phyloP scores from a whole-genome alignment of 148 eudicot species.

The Oxyria digyna region DNA sequence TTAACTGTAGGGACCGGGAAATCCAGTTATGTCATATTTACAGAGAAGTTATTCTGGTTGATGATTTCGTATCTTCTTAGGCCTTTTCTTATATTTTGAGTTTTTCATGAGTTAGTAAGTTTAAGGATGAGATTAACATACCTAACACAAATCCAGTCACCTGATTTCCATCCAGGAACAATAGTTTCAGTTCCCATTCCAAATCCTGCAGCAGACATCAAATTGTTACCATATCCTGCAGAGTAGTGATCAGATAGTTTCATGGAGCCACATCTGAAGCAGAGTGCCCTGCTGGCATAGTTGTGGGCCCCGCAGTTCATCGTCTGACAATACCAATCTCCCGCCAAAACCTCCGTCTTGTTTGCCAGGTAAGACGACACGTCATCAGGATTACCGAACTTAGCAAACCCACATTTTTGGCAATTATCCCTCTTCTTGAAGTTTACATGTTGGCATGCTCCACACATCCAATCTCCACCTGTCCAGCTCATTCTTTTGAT shows the following conservation, averaged over 20 bases:
- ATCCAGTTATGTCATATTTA: too few species aligned
- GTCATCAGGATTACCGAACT: conserved; percentile 28
- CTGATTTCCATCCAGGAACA: conserved; percentile 77
- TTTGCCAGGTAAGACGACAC: conserved; percentile 22
- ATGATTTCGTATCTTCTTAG: too few species aligned
- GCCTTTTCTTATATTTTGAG: too few species aligned
- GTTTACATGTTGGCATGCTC: conserved; percentile 65
- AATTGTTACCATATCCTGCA: conserved; percentile 24
- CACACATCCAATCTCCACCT: conserved; percentile 83
- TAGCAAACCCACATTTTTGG: conserved; percentile 56
- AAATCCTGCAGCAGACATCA: conserved; percentile 25
- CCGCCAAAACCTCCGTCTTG: conserved; percentile 46
- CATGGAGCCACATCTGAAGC: conserved; percentile 41
- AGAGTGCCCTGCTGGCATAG: conserved; percentile 69
- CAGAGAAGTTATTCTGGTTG: too few species aligned
- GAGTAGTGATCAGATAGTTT: conserved; percentile 20
- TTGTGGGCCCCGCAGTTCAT: conserved; percentile 70
- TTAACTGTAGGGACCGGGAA: too few species aligned
- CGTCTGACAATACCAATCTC: conserved; percentile 76
- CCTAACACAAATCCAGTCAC: conserved; percentile 79
- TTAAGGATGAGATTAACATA: too few species aligned
- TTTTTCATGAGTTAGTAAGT: too few species aligned
- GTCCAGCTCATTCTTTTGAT: conserved; percentile 38
- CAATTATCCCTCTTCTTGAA: conserved; percentile 71
- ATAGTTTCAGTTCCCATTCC: conserved; percentile 20